Base-by-base conservation (phyloP, 176 grass and related monocot species). In the Dactylis glomerata region DNA sequence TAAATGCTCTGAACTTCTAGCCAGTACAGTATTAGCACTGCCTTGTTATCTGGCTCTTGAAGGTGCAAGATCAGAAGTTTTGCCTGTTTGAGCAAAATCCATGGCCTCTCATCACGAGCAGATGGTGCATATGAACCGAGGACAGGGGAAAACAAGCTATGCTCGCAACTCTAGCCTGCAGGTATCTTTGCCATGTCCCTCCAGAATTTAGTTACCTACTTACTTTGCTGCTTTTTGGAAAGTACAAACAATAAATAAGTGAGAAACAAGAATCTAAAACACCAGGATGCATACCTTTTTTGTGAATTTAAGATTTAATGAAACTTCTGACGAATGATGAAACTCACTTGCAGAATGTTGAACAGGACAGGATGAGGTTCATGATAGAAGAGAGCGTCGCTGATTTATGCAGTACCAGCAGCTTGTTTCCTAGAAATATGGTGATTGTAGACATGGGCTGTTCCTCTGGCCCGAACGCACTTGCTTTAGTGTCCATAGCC, bases 381-480 rank as follows among this genome's bases (percentile, higher is more conserved):
- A 8, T 63, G 5, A 74, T 86, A 81, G 85, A 81, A 4, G 85
- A 86, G 68, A 78, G 32, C 32, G 13, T 82, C 1, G 17, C 55
- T 11, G 30, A 50, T 13, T n/a, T 86, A 13, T 11, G 24, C n/a
- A 31, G 24, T 10, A 19, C 34, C 42, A 20, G 2, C 24, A 6
- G 13, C 64, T 19, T 50, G 28, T 26, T 52, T 8, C 13, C 8
- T 1, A 71, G 37, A 42, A 86, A 65, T 28, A 34, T 86, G 37
- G 75, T 54, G 20, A 44, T 86, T 9, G 64, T 9, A 1, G 65
- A 86, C 38, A 3, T 86, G 50, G 75, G 84, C 5, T 86, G 75
- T 38, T 79, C 84, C 27, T 36, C 36, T 23, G 84, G 84, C 8
- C 64, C 84, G 8, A 86, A 86, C 20, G 75, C 84, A 6, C 51